These are phyloP conservation scores for Fraxinus greggii DNA, from an alignment of 305 asterid species.

Conservation along the genomic window DNA sequence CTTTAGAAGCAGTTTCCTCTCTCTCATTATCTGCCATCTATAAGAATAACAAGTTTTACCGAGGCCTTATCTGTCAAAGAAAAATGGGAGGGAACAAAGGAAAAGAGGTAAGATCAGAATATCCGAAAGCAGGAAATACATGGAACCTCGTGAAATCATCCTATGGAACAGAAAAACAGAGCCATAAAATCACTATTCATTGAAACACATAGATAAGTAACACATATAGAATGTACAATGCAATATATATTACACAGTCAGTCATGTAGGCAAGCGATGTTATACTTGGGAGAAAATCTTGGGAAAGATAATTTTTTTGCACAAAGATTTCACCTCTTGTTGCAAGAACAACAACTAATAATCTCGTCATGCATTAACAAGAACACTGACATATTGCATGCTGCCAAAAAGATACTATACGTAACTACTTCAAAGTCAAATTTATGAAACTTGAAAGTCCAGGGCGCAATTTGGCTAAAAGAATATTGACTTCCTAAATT, in stretches of 20 bases:
- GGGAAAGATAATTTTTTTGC: neutral
- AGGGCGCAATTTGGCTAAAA: neutral
- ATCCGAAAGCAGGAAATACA: neutral
- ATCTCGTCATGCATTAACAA: neutral
- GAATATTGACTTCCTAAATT: neutral
- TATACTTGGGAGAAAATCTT: neutral
- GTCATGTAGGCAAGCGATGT: neutral
- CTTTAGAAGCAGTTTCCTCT: constrained; percentile 40
- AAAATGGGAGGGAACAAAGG: neutral
- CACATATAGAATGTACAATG: neutral
- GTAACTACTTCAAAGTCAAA: neutral
- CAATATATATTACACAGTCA: neutral
- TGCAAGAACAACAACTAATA: neutral
- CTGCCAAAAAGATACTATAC: neutral
- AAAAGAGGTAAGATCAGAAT: neutral
- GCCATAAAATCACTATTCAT: neutral
- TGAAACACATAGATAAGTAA: neutral
- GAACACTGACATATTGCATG: neutral
- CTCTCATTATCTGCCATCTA: constrained; percentile 48
- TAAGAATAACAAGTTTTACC: neutral
- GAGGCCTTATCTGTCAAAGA: neutral
- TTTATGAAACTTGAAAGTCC: neutral
- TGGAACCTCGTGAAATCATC: neutral
- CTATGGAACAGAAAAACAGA: neutral
- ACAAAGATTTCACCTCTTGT: neutral